Conservation (phyloP, 129 eudicot genomes). For the Flaveria brownii region DNA sequence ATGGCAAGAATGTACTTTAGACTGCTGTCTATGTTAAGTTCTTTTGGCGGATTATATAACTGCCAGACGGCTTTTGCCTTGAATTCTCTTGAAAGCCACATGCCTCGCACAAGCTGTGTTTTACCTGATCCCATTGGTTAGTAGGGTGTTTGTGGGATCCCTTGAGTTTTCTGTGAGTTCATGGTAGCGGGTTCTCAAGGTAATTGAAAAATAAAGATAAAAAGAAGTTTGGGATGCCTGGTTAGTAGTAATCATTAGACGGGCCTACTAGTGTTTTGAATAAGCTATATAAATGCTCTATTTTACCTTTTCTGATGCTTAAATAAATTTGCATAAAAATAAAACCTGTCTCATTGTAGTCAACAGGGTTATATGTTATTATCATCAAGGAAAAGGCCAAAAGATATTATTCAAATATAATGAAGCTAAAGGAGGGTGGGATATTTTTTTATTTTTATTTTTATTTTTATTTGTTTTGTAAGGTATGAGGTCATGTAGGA, state of each 20-base stretch:
- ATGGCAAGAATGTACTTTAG: not conserved
- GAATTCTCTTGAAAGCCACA: not conserved
- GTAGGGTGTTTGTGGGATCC: not conserved
- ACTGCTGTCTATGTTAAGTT: not conserved
- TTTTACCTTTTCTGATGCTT: not conserved
- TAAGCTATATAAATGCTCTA: not conserved
- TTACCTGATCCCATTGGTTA: not conserved
- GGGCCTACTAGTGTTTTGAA: conserved; percentile 8
- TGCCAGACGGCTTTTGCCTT: not conserved
- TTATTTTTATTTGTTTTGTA: not conserved
- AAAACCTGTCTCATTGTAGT: conserved; percentile 7
- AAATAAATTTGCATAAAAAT: not conserved
- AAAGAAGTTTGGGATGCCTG: not conserved
- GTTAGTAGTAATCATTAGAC: not conserved
- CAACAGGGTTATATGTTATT: not conserved
- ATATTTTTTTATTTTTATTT: not conserved
- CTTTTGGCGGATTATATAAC: not conserved
- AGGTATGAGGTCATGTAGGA: not conserved
- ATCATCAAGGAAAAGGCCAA: not conserved
- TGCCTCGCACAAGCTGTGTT: not conserved
- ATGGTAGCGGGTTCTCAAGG: not conserved
- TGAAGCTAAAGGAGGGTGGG: not conserved
- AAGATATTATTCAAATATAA: not conserved
- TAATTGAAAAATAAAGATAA: not conserved
- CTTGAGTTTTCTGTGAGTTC: too few relatives aligned